Base-by-base conservation (phyloP, 2,329 filamentous ascomycete species). In the Helminthosporium solani region DNA sequence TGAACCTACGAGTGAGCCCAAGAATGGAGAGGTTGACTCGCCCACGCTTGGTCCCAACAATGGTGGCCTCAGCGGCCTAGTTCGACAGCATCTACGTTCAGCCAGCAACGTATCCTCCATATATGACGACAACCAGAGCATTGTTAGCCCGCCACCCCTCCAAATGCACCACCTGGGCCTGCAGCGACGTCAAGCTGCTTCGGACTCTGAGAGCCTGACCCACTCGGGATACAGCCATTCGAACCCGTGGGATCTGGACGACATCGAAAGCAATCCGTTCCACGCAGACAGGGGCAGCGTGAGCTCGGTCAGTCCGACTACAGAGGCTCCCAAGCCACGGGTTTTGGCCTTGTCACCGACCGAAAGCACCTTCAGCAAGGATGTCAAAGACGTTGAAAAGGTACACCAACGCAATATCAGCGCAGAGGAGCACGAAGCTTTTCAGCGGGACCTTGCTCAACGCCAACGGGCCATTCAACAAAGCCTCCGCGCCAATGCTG, bases 61-160 rank as follows among this genome's bases (percentile, higher is more conserved):
- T 30, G 54, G 67, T 15, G 90, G 88, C 1, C 76, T 96, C 14
- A 92, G 86, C 60, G 87, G 87, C 2, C 81, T 96, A 75, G 85
- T 96, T 36, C 83, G 87, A 25, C 86, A 91, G 51, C 94, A 97
- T 74, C 74, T 97, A 33, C 84, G 94, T 40, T 83, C 83, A 27
- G 83, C 86, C 53, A 97, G 92, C 71, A 86, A 85, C 47, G 80
- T 83, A 12, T 97, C 92, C 1, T 95, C 90, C 0, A 78, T 94
- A 20, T 90, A 89, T 44, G 70, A 58, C 15, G 65, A 68, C 23
- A 46, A 48, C 30, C 62, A 70, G 56, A 49, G 57, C 23, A 31
- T 61, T 16, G 82, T 81, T 20, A 73, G 72, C 45, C 72, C 70
- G 19, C 74, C 74, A 8, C 73, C 68, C 33, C 50, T 70, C 3